Percentiles rank a stretch among this genome's conserved stretches.
These are phyloP conservation scores for Megacollybia marginata DNA, from an alignment of 768 basidiomycete genomes.

Conservation along the genomic window DNA sequence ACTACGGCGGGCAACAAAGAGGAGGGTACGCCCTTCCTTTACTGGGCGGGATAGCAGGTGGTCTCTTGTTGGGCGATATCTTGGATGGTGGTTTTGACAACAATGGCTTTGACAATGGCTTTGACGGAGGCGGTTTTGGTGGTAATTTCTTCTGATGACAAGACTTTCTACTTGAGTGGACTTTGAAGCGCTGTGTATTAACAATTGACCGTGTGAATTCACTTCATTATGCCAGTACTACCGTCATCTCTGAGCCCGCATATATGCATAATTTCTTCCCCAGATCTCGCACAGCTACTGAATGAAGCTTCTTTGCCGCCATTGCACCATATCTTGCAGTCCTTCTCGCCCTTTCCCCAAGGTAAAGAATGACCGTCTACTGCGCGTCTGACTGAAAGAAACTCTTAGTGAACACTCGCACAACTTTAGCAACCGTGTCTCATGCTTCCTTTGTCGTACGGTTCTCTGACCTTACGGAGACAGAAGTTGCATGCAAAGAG, in stretches of 20 bases:
- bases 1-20: constrained; percentile 11
- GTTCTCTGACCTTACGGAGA: constrained; percentile 69
- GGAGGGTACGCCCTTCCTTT: constrained; percentile 27
- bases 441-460: constrained; percentile 69
- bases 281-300: constrained; percentile 61
- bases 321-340: constrained; percentile 69
- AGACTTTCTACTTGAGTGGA: no score
- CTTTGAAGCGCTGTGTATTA: no score
- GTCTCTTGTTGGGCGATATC: constrained; percentile 29
- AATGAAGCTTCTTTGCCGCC: constrained; percentile 54
- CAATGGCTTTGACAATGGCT: constrained; percentile 12
- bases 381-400: constrained; percentile 2
- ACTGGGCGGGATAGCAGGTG: constrained; percentile 32
- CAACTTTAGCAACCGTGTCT: constrained; percentile 59
- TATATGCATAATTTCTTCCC: constrained; percentile 64
- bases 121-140: constrained; percentile 12
- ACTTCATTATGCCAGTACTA: constrained; percentile 42
- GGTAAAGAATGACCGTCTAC: constrained; percentile 30
- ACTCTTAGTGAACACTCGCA: constrained; percentile 66
- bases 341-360: constrained; percentile 78
- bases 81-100: constrained; percentile 24
- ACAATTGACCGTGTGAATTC: no score
- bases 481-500: constrained; percentile 69
- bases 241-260: constrained; percentile 79
- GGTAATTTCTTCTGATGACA: not conserved